Evolutionary conservation across 2,329 filamentous ascomycete genomes (phyloP), one percentile per base, ranked within the genome.

Genomic region (Aquanectria penicillioides): DNA sequence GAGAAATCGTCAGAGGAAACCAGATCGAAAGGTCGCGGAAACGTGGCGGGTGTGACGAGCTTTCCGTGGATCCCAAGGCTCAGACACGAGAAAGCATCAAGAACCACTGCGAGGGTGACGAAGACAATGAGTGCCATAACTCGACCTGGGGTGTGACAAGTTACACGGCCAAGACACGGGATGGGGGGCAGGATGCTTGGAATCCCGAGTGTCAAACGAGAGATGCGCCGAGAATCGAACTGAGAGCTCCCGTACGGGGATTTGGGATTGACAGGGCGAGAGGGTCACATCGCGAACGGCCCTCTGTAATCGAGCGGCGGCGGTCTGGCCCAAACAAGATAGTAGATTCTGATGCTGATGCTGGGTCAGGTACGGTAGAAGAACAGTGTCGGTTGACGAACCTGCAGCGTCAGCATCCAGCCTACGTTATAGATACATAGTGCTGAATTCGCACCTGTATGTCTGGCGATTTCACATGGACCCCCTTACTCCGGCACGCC

Each of bases 131-230:
- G 31, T n/a, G n/a, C n/a, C n/a, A n/a, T n/a, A n/a, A n/a, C n/a
- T n/a, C n/a, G n/a, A n/a, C n/a, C n/a, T n/a, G 5, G 12, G 12
- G 18, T 20, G 25, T 20, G 26, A 28, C 29, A 7, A 44, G 54
- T 59, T 65, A 64, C 64, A 62, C 48, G 28, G 36, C 31, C 65
- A 57, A 66, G 61, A 66, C 63, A 57, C 57, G 51, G 63, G 51
- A 49, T 38, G 52, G 54, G 15, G 38, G 22, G n/a, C n/a, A n/a
- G n/a, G n/a, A 25, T 26, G 38, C n/a, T 37, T n/a, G 37, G 38
- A 18, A 29, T 29, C 20, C 22, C 37, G 37, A 34, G 28, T 26
- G 20, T 38, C 22, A 53, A 23, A 53, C 37, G 37, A 52, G 37
- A 43, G 36, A 29, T 25, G 37, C 20, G n/a, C n/a, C n/a, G n/a